These are phyloP conservation scores for Cyberlindnera japonica DNA, from an alignment of 805 yeast species.

Conservation along the genomic window DNA sequence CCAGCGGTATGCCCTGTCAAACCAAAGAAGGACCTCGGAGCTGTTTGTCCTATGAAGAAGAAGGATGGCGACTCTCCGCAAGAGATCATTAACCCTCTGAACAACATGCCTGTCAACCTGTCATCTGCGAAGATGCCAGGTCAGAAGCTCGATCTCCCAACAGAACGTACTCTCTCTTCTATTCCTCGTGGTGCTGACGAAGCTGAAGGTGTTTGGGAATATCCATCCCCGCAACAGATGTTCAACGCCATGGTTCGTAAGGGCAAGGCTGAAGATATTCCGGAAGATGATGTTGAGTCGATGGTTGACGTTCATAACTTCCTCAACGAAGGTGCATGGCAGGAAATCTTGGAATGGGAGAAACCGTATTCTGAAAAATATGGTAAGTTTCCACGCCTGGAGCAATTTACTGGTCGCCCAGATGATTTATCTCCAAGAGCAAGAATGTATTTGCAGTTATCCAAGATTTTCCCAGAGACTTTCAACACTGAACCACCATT, in stretches of 20 bases:
- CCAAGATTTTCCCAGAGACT: conserved; percentile 65
- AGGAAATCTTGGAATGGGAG: conserved; percentile 92
- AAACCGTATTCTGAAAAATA: conserved; percentile 54
- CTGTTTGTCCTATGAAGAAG: conserved; percentile 40
- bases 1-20: conserved; percentile 39
- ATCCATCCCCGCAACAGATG: conserved; percentile 99
- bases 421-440: conserved; percentile 87
- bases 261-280: conserved; percentile 83
- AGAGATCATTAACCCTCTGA: conserved; percentile 63
- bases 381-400: conserved; percentile 65
- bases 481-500: conserved; percentile 85
- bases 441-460: conserved; percentile 56
- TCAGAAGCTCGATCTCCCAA: conserved; percentile 73
- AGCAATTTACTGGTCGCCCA: conserved; percentile 90
- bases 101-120: conserved; percentile 87
- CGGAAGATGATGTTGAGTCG: conserved; percentile 91
- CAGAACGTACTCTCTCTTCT: conserved; percentile 75
- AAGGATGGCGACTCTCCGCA: conserved; percentile 18
- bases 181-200: conserved; percentile 77
- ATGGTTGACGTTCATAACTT: conserved; percentile 98
- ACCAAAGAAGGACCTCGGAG: conserved; percentile 29
- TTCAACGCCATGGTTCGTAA: conserved; percentile 94
- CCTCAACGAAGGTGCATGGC: conserved; percentile 97
- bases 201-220: conserved; percentile 87
- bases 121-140: conserved; percentile 71